Conservation (phyloP, 2,329 filamentous ascomycete species). For the Trichoderma gracile region DNA sequence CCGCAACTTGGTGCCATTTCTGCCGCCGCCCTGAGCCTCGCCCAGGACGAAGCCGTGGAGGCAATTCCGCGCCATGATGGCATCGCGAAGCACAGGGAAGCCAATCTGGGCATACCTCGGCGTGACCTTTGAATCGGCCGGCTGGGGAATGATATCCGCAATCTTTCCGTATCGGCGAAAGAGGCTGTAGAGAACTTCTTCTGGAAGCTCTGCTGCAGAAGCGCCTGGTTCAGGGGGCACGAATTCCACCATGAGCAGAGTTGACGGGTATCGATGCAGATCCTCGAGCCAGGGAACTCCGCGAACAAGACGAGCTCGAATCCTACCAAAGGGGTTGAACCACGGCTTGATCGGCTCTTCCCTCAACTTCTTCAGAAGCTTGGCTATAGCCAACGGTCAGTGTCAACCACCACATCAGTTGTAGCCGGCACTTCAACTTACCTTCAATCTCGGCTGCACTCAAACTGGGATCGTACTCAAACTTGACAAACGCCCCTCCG, state of each 20-base stretch:
- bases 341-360: conserved; percentile 78
- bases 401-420: not conserved
- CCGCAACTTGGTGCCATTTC: conserved; percentile 72
- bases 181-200: conserved; percentile 82
- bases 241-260: conserved; percentile 80
- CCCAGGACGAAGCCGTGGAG: conserved; percentile 79
- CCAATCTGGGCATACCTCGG: conserved; percentile 80
- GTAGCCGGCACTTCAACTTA: conserved; percentile 29
- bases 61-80: conserved; percentile 89
- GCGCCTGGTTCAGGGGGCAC: conserved; percentile 70
- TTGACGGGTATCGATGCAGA: conserved; percentile 76
- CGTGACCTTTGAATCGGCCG: conserved; percentile 79
- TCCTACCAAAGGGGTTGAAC: conserved; percentile 79
- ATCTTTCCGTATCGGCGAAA: conserved; percentile 92
- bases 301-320: conserved; percentile 71
- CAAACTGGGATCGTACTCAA: conserved; percentile 53
- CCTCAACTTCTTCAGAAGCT: conserved; percentile 63
- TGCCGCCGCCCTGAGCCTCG: conserved; percentile 71
- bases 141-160: conserved; percentile 77
- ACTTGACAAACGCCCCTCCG: conserved; percentile 91
- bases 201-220: conserved; percentile 73
- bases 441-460: conserved; percentile 47
- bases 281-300: conserved; percentile 95
- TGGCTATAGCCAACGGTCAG: conserved; percentile 39
- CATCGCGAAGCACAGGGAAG: conserved; percentile 70